phyloP scores from a whole-genome alignment of 768 basidiomycete species.

The Kwoniella shandongensis region DNA sequence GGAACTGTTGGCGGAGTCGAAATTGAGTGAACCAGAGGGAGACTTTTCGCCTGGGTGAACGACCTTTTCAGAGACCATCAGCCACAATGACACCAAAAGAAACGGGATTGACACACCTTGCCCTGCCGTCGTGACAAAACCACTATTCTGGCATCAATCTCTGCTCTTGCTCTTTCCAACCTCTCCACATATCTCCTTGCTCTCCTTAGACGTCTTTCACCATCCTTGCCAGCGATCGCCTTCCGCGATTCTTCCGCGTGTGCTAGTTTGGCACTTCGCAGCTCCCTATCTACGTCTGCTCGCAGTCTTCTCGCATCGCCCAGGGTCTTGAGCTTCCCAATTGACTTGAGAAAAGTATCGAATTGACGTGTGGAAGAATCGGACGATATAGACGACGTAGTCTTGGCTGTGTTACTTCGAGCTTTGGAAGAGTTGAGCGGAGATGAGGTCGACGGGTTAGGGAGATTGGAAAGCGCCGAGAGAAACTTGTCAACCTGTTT shows the following conservation, averaged over 20 bases:
- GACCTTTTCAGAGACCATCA: not conserved
- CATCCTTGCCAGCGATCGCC: constrained; percentile 72
- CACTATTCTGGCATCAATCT: constrained; percentile 80
- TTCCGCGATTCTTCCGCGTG: constrained; percentile 16
- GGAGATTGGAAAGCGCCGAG: constrained; percentile 35
- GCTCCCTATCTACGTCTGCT: constrained; percentile 90
- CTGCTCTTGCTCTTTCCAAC: constrained; percentile 82
- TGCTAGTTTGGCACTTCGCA: constrained; percentile 68
- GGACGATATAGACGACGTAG: constrained; percentile 24
- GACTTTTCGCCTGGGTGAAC: constrained; percentile 1
- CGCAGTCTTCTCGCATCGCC: constrained; percentile 85
- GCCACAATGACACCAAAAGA: no score
- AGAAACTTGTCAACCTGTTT: constrained; percentile 50
- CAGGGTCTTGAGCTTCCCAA: constrained; percentile 74
- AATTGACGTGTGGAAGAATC: constrained; percentile 65
- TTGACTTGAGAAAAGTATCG: constrained; percentile 84
- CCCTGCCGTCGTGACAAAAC: constrained; percentile 64
- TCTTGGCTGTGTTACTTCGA: constrained; percentile 5
- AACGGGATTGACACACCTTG: constrained; percentile 12
- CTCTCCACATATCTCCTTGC: constrained; percentile 82
- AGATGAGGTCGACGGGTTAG: constrained; percentile 13
- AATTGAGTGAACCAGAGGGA: constrained; percentile 7
- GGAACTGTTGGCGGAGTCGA: constrained; percentile 3
- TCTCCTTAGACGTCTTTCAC: constrained; percentile 78
- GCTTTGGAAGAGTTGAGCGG: constrained; percentile 11